These are phyloP conservation scores for Phtheirospermum japonicum DNA, from an alignment of 257 asterid species.

Conservation along the genomic window DNA sequence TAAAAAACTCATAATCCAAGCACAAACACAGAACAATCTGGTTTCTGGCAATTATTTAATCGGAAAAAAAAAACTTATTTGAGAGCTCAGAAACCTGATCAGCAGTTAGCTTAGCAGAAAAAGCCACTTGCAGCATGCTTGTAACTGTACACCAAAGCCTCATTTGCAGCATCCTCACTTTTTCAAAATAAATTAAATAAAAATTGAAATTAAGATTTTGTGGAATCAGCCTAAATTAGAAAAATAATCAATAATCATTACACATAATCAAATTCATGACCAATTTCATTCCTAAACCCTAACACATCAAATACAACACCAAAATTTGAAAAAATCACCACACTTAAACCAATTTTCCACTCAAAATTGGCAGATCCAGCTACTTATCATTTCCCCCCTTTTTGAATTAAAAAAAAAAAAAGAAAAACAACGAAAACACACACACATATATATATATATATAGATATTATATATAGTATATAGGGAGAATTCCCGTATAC, in stretches of 20 bases:
- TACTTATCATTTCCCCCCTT: no score
- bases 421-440: no score
- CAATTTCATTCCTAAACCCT: background rate
- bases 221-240: background rate
- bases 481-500: no score
- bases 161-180: constrained; percentile 92
- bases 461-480: no score
- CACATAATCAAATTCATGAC: background rate
- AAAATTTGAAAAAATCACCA: background rate
- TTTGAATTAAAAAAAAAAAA: no score
- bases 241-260: background rate
- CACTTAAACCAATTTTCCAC: background rate
- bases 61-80: constrained; percentile 42
- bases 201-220: background rate
- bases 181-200: constrained; percentile 14
- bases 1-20: background rate
- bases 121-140: constrained; percentile 88
- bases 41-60: no score
- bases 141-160: constrained; percentile 69
- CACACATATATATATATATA: no score
- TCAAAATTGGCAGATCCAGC: background rate
- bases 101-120: constrained; percentile 88
- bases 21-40: background rate
- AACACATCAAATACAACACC: background rate
- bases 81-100: constrained; percentile 63